These are phyloP conservation scores for Talaromyces albobiverticillius DNA, from an alignment of 2,329 filamentous ascomycete species.

Conservation along the genomic window DNA sequence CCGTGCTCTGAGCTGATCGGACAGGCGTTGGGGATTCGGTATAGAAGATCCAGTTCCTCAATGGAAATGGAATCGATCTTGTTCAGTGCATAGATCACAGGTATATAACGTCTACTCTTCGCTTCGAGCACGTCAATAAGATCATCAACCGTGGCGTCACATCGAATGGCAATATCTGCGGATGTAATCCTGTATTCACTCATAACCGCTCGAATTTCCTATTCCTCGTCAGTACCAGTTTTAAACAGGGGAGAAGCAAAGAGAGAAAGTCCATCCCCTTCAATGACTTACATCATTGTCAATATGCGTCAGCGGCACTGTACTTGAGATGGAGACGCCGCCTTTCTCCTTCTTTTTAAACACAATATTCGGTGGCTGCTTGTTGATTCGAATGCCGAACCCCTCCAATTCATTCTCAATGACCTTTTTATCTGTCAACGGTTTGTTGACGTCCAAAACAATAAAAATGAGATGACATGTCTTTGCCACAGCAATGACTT, in stretches of 20 bases:
- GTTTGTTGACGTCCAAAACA: constrained; percentile 97
- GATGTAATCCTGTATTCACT: constrained; percentile 94
- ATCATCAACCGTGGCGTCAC: constrained; percentile 96
- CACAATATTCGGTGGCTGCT: constrained; percentile 94
- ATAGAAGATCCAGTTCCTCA: constrained; percentile 92
- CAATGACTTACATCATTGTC: constrained; percentile 63
- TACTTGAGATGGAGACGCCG: constrained; percentile 93
- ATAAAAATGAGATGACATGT: constrained; percentile 99
- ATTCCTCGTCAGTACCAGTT: constrained; percentile 19
- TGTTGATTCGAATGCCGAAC: constrained; percentile 97
- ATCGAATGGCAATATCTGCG: constrained; percentile 95
- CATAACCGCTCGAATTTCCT: constrained; percentile 97
- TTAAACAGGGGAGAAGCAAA: no score
- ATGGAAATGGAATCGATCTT: constrained; percentile 99
- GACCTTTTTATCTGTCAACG: constrained; percentile 90
- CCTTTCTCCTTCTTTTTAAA: constrained; percentile 99
- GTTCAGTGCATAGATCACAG: constrained; percentile 98
- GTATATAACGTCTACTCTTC: constrained; percentile 92
- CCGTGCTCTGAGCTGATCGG: constrained; percentile 97
- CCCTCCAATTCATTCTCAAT: constrained; percentile 95
- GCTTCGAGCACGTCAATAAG: constrained; percentile 94
- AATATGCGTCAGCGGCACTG: constrained; percentile 86
- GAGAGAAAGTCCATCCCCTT: not conserved
- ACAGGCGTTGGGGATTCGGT: constrained; percentile 93
- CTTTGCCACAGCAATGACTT: constrained; percentile 98